phyloP scores from a whole-genome alignment of 257 asterid species.

The Orobanche coerulescens region DNA sequence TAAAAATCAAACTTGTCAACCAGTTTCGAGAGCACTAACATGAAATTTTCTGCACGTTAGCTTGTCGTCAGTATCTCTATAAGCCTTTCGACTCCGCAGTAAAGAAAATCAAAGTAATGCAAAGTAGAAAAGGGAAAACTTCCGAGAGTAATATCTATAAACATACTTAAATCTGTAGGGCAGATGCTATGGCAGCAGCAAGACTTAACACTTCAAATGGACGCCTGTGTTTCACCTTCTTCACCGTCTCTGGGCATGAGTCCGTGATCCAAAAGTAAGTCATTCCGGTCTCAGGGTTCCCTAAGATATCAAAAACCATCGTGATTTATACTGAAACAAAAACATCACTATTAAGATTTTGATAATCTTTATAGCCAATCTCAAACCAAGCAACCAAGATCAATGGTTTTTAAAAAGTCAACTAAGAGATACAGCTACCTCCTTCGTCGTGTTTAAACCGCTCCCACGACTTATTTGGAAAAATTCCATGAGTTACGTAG shows the following conservation, averaged over 20 bases:
- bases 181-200: constrained; percentile 75
- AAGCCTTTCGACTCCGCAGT: constrained; percentile 8
- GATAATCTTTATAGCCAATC: constrained; percentile 1
- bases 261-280: constrained; percentile 94
- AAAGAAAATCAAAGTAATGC: constrained; percentile 5
- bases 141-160: background rate
- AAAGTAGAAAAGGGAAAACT: background rate
- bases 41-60: constrained; percentile 6
- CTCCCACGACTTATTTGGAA: constrained; percentile 89
- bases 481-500: constrained; percentile 91
- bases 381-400: constrained; percentile 4
- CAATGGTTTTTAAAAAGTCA: background rate
- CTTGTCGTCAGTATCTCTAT: constrained; percentile 22
- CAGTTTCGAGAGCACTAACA: constrained; percentile 4
- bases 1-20: background rate
- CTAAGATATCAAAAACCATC: constrained; percentile 28
- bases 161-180: constrained; percentile 59
- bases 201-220: constrained; percentile 88
- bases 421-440: constrained; percentile 38
- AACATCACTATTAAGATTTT: background rate
- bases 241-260: constrained; percentile 83
- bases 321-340: background rate
- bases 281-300: constrained; percentile 71
- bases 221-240: constrained; percentile 59
- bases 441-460: constrained; percentile 69